Evolutionary conservation across 1,284 basidiomycete genomes (phyloP).

Genomic region (Fistulina hepatica): DNA sequence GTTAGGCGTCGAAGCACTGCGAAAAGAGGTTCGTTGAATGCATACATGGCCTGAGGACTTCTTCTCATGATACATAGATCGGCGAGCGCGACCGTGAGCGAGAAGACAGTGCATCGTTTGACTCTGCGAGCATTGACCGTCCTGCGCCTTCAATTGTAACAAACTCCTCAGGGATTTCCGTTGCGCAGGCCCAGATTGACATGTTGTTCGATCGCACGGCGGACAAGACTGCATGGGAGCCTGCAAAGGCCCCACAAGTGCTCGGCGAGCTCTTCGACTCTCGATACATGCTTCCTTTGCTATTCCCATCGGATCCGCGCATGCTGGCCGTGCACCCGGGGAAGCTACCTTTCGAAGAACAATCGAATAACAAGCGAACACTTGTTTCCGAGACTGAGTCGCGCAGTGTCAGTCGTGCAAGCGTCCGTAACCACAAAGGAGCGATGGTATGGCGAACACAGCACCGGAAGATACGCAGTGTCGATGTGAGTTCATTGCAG

Average conservation of each 20-base stretch:
- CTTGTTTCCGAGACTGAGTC: slow-evolving; percentile 21
- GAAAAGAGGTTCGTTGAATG: slow-evolving; percentile 50
- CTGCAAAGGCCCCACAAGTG: slow-evolving; percentile 65
- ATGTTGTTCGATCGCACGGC: slow-evolving; percentile 61
- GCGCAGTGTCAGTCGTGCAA: slow-evolving; percentile 29
- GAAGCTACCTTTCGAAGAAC: slow-evolving; percentile 29
- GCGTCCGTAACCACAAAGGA: slow-evolving; percentile 27
- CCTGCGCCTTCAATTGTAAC: slow-evolving; percentile 18
- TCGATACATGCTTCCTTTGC: slow-evolving; percentile 83
- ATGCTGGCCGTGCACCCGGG: slow-evolving; percentile 63
- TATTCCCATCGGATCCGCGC: slow-evolving; percentile 70
- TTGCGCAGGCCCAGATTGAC: slow-evolving; percentile 56
- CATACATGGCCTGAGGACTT: slow-evolving; percentile 1
- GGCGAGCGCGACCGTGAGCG: slow-evolving; percentile 51
- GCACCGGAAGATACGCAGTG: slow-evolving; percentile 47
- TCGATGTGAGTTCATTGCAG: slow-evolving; percentile 46
- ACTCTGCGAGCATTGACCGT: slow-evolving; percentile 26
- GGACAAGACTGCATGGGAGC: slow-evolving; percentile 63
- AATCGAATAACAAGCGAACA: slow-evolving; percentile 22
- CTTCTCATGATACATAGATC: slow-evolving; percentile 33
- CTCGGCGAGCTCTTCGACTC: slow-evolving; percentile 85
- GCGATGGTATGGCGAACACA: slow-evolving; percentile 46
- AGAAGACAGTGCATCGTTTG: slow-evolving; percentile 43
- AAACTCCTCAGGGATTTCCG: slow-evolving; percentile 13
- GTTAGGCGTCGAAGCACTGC: slow-evolving; percentile 66